These are phyloP conservation scores for Halteria grandinella DNA, from an alignment of 73 alveolate genomes.

Conservation along the genomic window DNA sequence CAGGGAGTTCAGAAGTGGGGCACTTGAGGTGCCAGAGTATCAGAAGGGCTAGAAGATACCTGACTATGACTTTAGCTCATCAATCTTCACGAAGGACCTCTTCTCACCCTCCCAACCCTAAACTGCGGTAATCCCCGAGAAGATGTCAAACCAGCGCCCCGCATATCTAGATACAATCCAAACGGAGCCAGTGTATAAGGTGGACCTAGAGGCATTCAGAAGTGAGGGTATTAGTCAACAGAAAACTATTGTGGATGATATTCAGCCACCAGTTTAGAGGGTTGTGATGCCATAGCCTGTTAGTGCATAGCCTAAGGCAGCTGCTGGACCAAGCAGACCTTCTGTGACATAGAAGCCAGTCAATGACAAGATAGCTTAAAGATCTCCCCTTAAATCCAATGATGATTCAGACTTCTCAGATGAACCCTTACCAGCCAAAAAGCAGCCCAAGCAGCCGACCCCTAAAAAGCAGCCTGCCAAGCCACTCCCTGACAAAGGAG, in stretches of 20 bases:
- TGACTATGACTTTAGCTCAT: constrained; percentile 27
- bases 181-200: not conserved
- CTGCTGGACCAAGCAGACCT: not conserved
- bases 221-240: too few species aligned
- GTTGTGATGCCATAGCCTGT: too few species aligned
- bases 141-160: not conserved
- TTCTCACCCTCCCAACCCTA: not conserved
- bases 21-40: constrained; percentile 27
- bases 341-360: not conserved
- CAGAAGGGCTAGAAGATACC: constrained; percentile 11
- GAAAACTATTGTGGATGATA: too few species aligned
- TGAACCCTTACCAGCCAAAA: too few species aligned
- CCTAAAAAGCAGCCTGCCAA: not conserved
- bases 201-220: not conserved
- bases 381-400: not conserved
- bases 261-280: too few species aligned
- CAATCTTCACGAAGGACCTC: constrained; percentile 24
- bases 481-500: not conserved
- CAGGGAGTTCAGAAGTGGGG: constrained; percentile 27
- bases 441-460: not conserved
- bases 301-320: not conserved
- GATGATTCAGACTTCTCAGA: too few species aligned
- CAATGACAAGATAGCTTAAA: not conserved
- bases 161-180: not conserved
- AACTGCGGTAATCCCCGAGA: not conserved